A percentile compares a stretch with the other conserved stretches of the same genome.
phyloP scores from a whole-genome alignment of 805 yeast genomes.

The Cyberlindnera euphorbiae region DNA sequence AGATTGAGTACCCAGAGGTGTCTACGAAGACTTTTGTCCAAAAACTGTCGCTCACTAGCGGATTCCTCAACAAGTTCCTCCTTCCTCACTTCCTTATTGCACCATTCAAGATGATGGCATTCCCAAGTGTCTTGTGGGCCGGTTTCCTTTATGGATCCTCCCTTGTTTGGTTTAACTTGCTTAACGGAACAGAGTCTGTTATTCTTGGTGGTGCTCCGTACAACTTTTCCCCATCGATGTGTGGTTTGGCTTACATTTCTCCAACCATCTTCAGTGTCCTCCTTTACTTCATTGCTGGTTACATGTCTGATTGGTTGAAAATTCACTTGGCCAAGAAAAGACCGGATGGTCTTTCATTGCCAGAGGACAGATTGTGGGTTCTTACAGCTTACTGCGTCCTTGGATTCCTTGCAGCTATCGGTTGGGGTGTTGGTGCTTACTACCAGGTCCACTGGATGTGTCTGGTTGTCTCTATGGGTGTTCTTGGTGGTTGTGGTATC shows the following conservation, averaged over 20 bases:
- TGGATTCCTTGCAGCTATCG: conserved; percentile 49
- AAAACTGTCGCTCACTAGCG: conserved; percentile 39
- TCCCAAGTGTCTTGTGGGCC: conserved; percentile 54
- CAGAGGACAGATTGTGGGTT: conserved; percentile 56
- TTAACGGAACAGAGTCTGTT: conserved; percentile 43
- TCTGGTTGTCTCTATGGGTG: conserved; percentile 48
- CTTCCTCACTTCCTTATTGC: conserved; percentile 30
- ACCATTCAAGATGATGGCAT: conserved; percentile 37
- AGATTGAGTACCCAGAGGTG: neutral
- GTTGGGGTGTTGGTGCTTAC: conserved; percentile 63
- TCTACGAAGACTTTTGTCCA: conserved; percentile 34
- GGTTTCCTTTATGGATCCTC: conserved; percentile 49
- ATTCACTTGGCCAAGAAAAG: conserved; percentile 35
- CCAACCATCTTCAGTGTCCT: conserved; percentile 45
- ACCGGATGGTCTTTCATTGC: conserved; percentile 43
- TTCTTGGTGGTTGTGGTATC: conserved; percentile 49
- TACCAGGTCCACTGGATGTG: conserved; percentile 51
- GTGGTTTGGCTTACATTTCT: conserved; percentile 49
- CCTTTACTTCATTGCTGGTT: conserved; percentile 43
- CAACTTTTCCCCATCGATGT: conserved; percentile 40
- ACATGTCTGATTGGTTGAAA: conserved; percentile 46
- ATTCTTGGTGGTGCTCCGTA: conserved; percentile 45
- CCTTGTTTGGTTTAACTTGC: conserved; percentile 42
- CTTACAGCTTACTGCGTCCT: conserved; percentile 39
- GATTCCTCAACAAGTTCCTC: conserved; percentile 28